These are phyloP conservation scores for Paxillus involutus DNA, from an alignment of 768 basidiomycete species.

Conservation along the genomic window DNA sequence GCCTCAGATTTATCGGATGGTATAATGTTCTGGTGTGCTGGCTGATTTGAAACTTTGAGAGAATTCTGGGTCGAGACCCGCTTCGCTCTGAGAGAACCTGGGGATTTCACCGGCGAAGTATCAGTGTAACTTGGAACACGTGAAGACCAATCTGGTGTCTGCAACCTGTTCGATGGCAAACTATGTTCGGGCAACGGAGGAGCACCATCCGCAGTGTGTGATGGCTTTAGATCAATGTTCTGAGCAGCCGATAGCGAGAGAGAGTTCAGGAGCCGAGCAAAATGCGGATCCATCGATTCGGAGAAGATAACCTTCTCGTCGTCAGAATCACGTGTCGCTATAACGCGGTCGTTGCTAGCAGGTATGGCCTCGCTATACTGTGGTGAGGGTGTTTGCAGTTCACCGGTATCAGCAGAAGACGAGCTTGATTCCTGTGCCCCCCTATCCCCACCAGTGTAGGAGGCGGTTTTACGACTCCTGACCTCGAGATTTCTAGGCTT, in stretches of 20 bases:
- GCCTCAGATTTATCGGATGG: slow-evolving; percentile 1
- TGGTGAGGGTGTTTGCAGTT: slow-evolving; percentile 65
- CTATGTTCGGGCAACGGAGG: slow-evolving; percentile 10
- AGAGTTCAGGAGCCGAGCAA: slow-evolving; percentile 64
- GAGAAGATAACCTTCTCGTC: slow-evolving; percentile 26
- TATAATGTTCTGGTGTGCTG: neutral
- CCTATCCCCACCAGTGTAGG: slow-evolving; percentile 27
- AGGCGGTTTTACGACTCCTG: slow-evolving; percentile 35
- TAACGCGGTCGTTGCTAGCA: slow-evolving; percentile 12
- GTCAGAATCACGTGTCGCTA: slow-evolving; percentile 32
- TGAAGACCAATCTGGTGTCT: slow-evolving; percentile 33
- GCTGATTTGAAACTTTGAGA: slow-evolving; percentile 4
- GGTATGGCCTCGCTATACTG: slow-evolving; percentile 45
- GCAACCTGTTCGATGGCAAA: slow-evolving; percentile 13
- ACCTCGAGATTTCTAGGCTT: slow-evolving; percentile 48
- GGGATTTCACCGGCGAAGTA: slow-evolving; percentile 5
- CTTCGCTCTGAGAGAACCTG: slow-evolving; percentile 4
- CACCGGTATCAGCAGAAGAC: slow-evolving; percentile 59
- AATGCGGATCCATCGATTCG: slow-evolving; percentile 60
- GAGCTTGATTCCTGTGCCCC: slow-evolving; percentile 64
- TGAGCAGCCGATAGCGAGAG: slow-evolving; percentile 57
- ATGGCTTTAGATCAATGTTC: slow-evolving; percentile 11
- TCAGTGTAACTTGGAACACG: slow-evolving; percentile 26
- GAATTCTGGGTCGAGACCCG: slow-evolving; percentile 1
- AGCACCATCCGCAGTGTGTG: slow-evolving; percentile 1